Evolutionary conservation across 108 stramenopile species (phyloP).

Genomic region (Nitzschia putrida): DNA sequence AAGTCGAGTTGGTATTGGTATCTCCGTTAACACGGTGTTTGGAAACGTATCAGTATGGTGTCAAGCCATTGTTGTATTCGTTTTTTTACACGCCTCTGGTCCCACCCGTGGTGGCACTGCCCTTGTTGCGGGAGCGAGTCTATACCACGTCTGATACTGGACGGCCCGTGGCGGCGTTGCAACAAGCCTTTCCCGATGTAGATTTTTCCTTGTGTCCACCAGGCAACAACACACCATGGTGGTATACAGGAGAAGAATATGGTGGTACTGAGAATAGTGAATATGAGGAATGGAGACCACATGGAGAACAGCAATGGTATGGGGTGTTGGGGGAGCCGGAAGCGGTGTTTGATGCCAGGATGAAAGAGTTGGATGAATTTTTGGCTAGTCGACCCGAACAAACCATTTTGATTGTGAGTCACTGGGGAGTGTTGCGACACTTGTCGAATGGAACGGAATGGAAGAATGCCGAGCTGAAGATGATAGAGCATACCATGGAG

Average conservation of each 20-base stretch:
- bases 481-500: constrained; percentile 10
- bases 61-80: constrained; percentile 12
- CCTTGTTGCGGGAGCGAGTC: constrained; percentile 42
- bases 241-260: constrained; percentile 20
- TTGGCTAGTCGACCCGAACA: constrained; percentile 30
- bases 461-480: constrained; percentile 21
- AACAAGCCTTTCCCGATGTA: constrained; percentile 19
- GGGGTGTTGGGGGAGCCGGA: constrained; percentile 47
- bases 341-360: constrained; percentile 33
- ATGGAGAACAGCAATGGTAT: constrained; percentile 39
- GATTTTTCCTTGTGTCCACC: constrained; percentile 21
- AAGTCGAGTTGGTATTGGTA: constrained; percentile 35
- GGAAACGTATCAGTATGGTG: constrained; percentile 36
- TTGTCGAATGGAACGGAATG: constrained; percentile 26
- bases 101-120: constrained; percentile 26
- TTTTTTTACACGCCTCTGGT: neutral
- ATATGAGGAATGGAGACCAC: constrained; percentile 46
- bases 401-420: constrained; percentile 42
- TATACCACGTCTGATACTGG: constrained; percentile 41
- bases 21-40: constrained; percentile 37
- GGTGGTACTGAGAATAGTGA: neutral
- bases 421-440: constrained; percentile 46
- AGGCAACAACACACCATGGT: constrained; percentile 17
- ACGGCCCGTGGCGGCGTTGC: constrained; percentile 13
- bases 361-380: constrained; percentile 39